These are phyloP conservation scores for Tephrocybe sp. DNA, from an alignment of 768 basidiomycete species.

Conservation along the genomic window DNA sequence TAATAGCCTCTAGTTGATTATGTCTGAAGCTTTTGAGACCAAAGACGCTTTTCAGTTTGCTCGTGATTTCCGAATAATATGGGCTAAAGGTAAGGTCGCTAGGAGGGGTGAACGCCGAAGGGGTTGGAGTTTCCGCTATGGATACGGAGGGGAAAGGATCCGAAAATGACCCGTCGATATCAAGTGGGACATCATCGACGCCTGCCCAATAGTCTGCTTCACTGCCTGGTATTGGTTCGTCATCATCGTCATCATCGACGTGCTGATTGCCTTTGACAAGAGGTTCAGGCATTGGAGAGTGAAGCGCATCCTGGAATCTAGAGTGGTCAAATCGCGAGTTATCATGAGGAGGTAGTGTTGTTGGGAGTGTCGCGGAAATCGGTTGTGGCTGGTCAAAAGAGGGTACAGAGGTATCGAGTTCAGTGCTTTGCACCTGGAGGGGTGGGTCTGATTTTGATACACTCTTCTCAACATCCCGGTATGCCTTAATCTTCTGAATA, in stretches of 20 bases:
- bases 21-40: slow-evolving; percentile 65
- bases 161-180: slow-evolving; percentile 28
- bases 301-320: too few relatives aligned
- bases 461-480: slow-evolving; percentile 13
- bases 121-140: slow-evolving; percentile 12
- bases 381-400: not conserved
- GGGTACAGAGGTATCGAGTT: not conserved
- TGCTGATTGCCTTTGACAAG: not conserved
- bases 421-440: not conserved
- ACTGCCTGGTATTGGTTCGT: slow-evolving; percentile 29
- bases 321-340: not conserved
- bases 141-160: slow-evolving; percentile 18
- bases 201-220: slow-evolving; percentile 52
- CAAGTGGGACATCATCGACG: slow-evolving; percentile 39
- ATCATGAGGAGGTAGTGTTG: not conserved
- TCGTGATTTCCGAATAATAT: slow-evolving; percentile 52
- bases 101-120: slow-evolving; percentile 16
- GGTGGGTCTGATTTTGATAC: not conserved
- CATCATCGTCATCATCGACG: slow-evolving; percentile 12
- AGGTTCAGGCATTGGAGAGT: too few relatives aligned
- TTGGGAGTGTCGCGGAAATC: not conserved
- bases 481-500: slow-evolving; percentile 34
- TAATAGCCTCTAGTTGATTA: slow-evolving; percentile 88
- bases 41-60: slow-evolving; percentile 60
- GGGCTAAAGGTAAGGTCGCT: slow-evolving; percentile 14